phyloP scores from a whole-genome alignment of 345 rosid species.

The Ailanthus altissimus region DNA sequence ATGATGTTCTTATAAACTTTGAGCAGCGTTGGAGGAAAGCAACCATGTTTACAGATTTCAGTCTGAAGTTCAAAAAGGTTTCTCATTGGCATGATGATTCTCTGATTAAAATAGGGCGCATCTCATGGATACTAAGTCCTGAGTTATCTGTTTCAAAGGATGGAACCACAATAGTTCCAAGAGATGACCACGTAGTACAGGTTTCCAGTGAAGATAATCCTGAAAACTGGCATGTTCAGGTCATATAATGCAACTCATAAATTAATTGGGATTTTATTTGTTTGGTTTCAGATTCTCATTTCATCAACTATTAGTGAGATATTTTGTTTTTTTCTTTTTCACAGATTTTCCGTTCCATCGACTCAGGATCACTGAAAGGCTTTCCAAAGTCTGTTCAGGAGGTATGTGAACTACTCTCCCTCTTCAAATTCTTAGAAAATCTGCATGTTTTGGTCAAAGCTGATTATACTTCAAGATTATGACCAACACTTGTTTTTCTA shows the following conservation, averaged over 20 bases:
- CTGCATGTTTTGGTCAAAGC: not conserved
- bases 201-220: slow-evolving; percentile 58
- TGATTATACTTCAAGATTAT: not conserved
- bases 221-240: slow-evolving; percentile 93
- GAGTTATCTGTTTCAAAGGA: slow-evolving; percentile 27
- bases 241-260: slow-evolving; percentile 24
- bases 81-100: slow-evolving; percentile 77
- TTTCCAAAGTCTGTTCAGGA: slow-evolving; percentile 56
- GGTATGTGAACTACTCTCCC: slow-evolving; percentile 32
- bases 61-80: slow-evolving; percentile 56
- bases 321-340: slow-evolving; percentile 17
- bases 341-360: slow-evolving; percentile 84
- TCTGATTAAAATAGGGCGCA: slow-evolving; percentile 75
- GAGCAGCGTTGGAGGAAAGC: slow-evolving; percentile 95
- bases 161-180: slow-evolving; percentile 51
- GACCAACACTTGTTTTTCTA: not conserved
- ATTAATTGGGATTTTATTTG: not conserved
- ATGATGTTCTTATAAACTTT: slow-evolving; percentile 91
- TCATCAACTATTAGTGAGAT: not conserved
- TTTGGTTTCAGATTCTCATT: not conserved
- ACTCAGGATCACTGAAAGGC: slow-evolving; percentile 79
- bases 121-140: slow-evolving; percentile 94
- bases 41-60: slow-evolving; percentile 72
- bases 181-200: slow-evolving; percentile 48
- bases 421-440: not conserved